Percentiles rank a stretch among this genome's conserved stretches.
Conservation (phyloP, 352 stramenopile genomes). For the Pythium biforme region DNA sequence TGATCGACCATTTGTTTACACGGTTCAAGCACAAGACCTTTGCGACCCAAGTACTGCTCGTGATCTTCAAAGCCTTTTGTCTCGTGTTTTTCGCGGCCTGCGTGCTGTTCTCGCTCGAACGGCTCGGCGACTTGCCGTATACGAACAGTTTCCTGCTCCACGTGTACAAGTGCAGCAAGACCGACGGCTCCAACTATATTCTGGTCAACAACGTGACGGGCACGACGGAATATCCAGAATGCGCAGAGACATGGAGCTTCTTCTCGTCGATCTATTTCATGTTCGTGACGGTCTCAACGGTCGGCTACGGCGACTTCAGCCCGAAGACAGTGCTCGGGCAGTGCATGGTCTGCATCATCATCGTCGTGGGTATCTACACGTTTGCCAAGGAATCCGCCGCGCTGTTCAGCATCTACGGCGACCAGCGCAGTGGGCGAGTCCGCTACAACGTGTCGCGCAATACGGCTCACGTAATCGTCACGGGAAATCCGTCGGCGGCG, state of each 20-base stretch:
- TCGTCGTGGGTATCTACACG: conserved; percentile 86
- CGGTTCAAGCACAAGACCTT: conserved; percentile 81
- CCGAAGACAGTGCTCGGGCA: conserved; percentile 82
- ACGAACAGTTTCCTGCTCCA: conserved; percentile 83
- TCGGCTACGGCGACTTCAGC: conserved; percentile 85
- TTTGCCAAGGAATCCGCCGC: conserved; percentile 83
- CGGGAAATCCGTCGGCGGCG: conserved; percentile 69
- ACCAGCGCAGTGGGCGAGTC: conserved; percentile 50
- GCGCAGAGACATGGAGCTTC: conserved; percentile 81
- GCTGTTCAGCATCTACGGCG: conserved; percentile 75
- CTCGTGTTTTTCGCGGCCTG: conserved; percentile 83
- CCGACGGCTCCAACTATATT: conserved; percentile 42
- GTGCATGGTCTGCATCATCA: conserved; percentile 76
- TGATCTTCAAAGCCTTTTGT: conserved; percentile 74
- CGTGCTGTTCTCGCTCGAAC: conserved; percentile 84
- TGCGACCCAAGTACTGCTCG: conserved; percentile 66
- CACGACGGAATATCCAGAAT: conserved; percentile 50
- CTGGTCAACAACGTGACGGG: conserved; percentile 52
- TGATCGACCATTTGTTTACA: conserved; percentile 70
- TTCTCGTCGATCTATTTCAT: conserved; percentile 90
- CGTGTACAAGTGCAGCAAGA: conserved; percentile 79
- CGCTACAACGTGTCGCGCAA: conserved; percentile 69
- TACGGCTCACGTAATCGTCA: conserved; percentile 83
- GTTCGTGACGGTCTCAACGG: conserved; percentile 87
- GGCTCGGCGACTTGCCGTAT: conserved; percentile 76